Conservation (phyloP, 2,329 filamentous ascomycete genomes). For the Penicillium thymicola region DNA sequence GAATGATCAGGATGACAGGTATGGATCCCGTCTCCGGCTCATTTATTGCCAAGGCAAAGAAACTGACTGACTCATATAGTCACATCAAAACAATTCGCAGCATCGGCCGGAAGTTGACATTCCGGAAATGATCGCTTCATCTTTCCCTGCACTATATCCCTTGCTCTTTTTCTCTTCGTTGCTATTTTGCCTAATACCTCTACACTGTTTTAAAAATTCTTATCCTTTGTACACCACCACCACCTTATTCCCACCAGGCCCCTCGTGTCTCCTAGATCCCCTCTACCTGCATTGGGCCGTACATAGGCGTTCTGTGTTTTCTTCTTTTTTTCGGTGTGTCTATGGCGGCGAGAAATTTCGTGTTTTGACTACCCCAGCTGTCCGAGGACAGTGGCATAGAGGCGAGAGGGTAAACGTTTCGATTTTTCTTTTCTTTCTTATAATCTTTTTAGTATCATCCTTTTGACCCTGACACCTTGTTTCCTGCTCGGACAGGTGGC, state of each 20-base stretch:
- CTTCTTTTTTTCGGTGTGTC: not conserved
- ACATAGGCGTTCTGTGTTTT: conserved; percentile 24
- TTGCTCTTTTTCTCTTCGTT: not conserved
- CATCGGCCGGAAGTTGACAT: conserved; percentile 38
- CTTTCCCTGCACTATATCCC: not conserved
- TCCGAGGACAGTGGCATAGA: conserved; percentile 8
- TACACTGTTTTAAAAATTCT: conserved; percentile 1
- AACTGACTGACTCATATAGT: conserved; percentile 16
- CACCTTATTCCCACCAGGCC: not conserved
- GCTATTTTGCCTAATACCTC: conserved; percentile 5
- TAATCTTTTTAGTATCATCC: not conserved
- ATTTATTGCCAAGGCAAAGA: not conserved
- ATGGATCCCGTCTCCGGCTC: conserved; percentile 5
- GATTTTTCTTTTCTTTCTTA: not conserved
- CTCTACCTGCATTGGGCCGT: conserved; percentile 21
- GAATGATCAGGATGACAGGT: conserved; percentile 35
- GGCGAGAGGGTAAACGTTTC: conserved; percentile 20
- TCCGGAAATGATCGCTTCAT: conserved; percentile 17
- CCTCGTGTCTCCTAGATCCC: conserved; percentile 23
- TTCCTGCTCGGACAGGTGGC: not conserved
- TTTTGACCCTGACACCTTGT: not conserved
- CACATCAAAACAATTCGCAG: conserved; percentile 36
- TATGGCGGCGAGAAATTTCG: not conserved
- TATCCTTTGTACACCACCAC: conserved; percentile 7
- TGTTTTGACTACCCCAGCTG: not conserved